These are phyloP conservation scores for Pythium myriotylum DNA, from an alignment of 352 stramenopile genomes.

Conservation along the genomic window DNA sequence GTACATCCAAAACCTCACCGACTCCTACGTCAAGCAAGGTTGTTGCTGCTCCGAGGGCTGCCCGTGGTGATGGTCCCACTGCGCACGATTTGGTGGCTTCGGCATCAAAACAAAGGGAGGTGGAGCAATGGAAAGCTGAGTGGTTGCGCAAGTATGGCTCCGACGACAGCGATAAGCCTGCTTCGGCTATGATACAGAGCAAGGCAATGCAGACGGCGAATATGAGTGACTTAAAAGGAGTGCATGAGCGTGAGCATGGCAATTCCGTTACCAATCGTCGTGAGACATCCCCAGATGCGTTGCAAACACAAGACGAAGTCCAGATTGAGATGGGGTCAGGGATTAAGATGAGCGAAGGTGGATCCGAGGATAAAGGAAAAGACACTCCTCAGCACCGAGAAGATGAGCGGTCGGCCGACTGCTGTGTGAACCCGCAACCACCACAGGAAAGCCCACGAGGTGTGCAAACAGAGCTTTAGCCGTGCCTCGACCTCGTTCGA, in stretches of 20 bases:
- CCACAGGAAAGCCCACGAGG: neutral
- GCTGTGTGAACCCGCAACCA: too few species aligned
- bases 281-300: too few species aligned
- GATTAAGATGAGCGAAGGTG: slow-evolving; percentile 57
- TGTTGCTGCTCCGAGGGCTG: slow-evolving; percentile 13
- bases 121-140: slow-evolving; percentile 45
- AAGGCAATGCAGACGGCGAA: too few species aligned
- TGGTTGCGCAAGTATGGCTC: slow-evolving; percentile 43
- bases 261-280: too few species aligned
- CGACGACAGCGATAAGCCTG: slow-evolving; percentile 30
- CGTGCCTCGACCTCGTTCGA: too few species aligned
- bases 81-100: slow-evolving; percentile 17
- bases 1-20: slow-evolving; percentile 24
- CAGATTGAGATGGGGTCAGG: slow-evolving; percentile 39
- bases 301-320: slow-evolving; percentile 21
- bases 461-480: slow-evolving; percentile 20
- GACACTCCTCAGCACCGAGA: neutral
- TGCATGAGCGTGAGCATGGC: too few species aligned
- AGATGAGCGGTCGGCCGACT: neutral
- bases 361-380: slow-evolving; percentile 44
- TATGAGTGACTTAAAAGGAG: too few species aligned
- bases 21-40: slow-evolving; percentile 30
- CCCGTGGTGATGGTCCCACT: slow-evolving; percentile 18
- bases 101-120: slow-evolving; percentile 33
- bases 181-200: neutral